Conservation (phyloP, 176 grass and related monocot genomes). For the Olyra latifolia region DNA sequence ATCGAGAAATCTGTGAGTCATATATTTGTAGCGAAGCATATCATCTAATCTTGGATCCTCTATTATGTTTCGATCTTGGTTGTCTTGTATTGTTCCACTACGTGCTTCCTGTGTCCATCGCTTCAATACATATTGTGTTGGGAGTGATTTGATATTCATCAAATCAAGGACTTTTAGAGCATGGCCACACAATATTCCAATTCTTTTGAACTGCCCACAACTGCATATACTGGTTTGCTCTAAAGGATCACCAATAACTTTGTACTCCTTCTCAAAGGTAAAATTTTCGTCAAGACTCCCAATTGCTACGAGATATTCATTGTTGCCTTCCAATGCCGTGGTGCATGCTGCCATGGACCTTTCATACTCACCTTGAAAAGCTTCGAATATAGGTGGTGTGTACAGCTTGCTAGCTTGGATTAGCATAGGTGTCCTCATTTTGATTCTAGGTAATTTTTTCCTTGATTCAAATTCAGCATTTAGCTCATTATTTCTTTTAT, state of each 20-base stretch:
- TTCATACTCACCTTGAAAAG: conserved; percentile 39
- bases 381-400: not conserved
- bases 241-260: conserved; percentile 38
- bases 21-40: not conserved
- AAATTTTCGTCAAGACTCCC: not conserved
- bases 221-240: conserved; percentile 4
- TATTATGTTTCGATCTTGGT: too few species aligned
- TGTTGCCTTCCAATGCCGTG: not conserved
- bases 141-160: conserved; percentile 20
- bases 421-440: conserved; percentile 44
- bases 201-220: not conserved
- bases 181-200: not conserved
- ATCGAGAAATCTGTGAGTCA: not conserved
- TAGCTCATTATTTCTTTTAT: conserved; percentile 34
- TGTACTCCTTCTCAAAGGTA: conserved; percentile 34
- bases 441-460: conserved; percentile 30
- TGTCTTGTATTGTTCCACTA: too few species aligned
- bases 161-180: conserved; percentile 19
- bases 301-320: not conserved
- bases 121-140: not conserved
- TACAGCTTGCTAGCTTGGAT: conserved; percentile 39
- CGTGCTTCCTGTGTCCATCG: not conserved
- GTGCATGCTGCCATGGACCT: too few species aligned
- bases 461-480: conserved; percentile 34
- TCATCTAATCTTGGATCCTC: not conserved